Conservation (phyloP, 805 yeast genomes). For the Schizosaccharomyces japonicus region DNA sequence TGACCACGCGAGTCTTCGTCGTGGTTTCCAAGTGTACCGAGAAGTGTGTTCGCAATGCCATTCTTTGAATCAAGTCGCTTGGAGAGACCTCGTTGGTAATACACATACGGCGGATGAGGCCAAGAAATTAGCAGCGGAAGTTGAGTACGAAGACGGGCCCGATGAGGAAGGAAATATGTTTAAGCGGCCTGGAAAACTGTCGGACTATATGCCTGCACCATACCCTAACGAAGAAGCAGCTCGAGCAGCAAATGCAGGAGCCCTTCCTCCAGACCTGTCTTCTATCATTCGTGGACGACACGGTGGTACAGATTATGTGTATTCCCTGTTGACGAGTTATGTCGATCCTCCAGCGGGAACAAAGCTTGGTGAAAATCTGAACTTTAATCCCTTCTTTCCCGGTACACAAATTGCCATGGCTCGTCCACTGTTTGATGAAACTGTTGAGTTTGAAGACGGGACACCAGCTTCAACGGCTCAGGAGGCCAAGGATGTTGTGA, state of each 20-base stretch:
- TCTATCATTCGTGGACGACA: slow-evolving; percentile 96
- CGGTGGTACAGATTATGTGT: slow-evolving; percentile 90
- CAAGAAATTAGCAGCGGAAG: slow-evolving; percentile 81
- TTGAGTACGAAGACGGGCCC: slow-evolving; percentile 91
- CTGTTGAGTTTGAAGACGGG: slow-evolving; percentile 97
- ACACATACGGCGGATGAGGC: slow-evolving; percentile 80
- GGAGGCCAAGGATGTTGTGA: slow-evolving; percentile 95
- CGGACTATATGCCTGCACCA: slow-evolving; percentile 86
- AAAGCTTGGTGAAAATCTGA: slow-evolving; percentile 69
- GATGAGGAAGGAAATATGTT: slow-evolving; percentile 92
- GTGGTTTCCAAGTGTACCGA: slow-evolving; percentile 96
- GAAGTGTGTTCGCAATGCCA: slow-evolving; percentile 99
- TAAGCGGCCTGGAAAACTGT: slow-evolving; percentile 93
- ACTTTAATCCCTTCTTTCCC: slow-evolving; percentile 99
- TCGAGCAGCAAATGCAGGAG: slow-evolving; percentile 98
- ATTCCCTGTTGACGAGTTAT: slow-evolving; percentile 86
- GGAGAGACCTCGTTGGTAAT: slow-evolving; percentile 96
- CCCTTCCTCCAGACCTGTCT: slow-evolving; percentile 92
- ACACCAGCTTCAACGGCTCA: slow-evolving; percentile 95
- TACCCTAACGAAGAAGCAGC: slow-evolving; percentile 97
- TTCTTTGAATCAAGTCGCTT: slow-evolving; percentile 85
- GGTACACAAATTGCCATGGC: slow-evolving; percentile 99
- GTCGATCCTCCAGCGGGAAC: slow-evolving; percentile 99
- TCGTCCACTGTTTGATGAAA: slow-evolving; percentile 87
- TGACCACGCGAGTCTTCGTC: slow-evolving; percentile 35